These are phyloP conservation scores for Panellus pusillus DNA, from an alignment of 768 basidiomycete species.

Conservation along the genomic window DNA sequence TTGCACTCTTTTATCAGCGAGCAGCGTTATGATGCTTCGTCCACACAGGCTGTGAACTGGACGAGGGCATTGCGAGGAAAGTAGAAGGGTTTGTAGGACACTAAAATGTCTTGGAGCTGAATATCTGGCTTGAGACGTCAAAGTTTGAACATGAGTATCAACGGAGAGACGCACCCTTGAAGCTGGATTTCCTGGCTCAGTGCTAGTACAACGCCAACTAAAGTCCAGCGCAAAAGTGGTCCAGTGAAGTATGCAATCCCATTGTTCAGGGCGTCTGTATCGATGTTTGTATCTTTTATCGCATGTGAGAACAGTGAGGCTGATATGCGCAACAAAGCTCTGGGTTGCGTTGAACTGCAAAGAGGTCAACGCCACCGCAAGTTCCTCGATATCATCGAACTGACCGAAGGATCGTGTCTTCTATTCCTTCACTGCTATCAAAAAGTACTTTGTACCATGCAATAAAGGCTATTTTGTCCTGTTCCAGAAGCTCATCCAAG, in stretches of 20 bases:
- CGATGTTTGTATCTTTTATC: slow-evolving; percentile 58
- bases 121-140: slow-evolving; percentile 37
- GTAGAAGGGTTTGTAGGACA: slow-evolving; percentile 64
- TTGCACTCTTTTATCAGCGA: slow-evolving; percentile 40
- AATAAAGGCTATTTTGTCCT: slow-evolving; percentile 45
- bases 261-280: slow-evolving; percentile 66
- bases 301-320: slow-evolving; percentile 68
- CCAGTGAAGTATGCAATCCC: slow-evolving; percentile 78
- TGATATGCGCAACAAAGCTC: slow-evolving; percentile 63
- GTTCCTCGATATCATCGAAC: background rate
- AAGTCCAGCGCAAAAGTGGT: slow-evolving; percentile 75
- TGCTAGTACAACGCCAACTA: slow-evolving; percentile 68
- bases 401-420: slow-evolving; percentile 73
- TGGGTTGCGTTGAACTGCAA: slow-evolving; percentile 67
- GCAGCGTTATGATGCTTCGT: slow-evolving; percentile 46
- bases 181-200: slow-evolving; percentile 61
- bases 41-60: slow-evolving; percentile 68
- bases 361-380: background rate
- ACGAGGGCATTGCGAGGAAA: slow-evolving; percentile 63
- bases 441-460: slow-evolving; percentile 80
- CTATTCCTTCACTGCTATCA: slow-evolving; percentile 81
- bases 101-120: slow-evolving; percentile 53
- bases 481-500: slow-evolving; percentile 39
- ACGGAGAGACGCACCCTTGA: slow-evolving; percentile 42
- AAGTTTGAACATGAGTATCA: background rate